These are phyloP conservation scores for Tardiomyces blankii DNA, from an alignment of 1,139 yeast species.

Conservation along the genomic window DNA sequence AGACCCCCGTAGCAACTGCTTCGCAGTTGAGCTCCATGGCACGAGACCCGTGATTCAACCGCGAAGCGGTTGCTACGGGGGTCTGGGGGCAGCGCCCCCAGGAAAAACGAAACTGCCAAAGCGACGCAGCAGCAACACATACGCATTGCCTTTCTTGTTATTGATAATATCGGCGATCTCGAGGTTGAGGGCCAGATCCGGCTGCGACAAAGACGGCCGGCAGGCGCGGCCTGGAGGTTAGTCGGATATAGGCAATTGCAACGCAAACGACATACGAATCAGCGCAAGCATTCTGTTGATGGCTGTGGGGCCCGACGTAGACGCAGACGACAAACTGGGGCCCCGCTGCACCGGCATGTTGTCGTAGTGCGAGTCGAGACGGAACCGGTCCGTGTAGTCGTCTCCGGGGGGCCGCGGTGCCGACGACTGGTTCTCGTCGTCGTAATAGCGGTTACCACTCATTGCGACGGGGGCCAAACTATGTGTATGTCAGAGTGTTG, in stretches of 20 bases:
- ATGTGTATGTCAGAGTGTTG: too few relatives aligned
- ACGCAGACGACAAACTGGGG: not conserved
- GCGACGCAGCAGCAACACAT: too few relatives aligned
- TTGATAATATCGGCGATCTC: constrained; percentile 92
- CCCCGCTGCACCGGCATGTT: constrained; percentile 6
- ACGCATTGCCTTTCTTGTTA: constrained; percentile 75
- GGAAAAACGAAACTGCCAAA: too few relatives aligned
- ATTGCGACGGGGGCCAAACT: too few relatives aligned
- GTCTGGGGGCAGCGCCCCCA: too few relatives aligned
- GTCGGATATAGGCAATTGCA: constrained; percentile 4
- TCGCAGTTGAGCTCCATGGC: too few relatives aligned
- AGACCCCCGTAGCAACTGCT: too few relatives aligned
- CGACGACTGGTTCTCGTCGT: too few relatives aligned
- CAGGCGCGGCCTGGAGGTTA: constrained; percentile 62
- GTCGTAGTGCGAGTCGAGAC: constrained; percentile 21
- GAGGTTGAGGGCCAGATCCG: constrained; percentile 76
- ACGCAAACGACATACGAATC: constrained; percentile 3
- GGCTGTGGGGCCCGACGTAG: not conserved
- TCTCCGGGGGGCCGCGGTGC: not conserved
- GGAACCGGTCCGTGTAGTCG: constrained; percentile 27
- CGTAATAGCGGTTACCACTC: too few relatives aligned
- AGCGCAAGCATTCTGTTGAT: not conserved
- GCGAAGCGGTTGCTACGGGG: too few relatives aligned
- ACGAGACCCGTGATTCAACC: too few relatives aligned
- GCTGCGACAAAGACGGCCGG: constrained; percentile 72